These are phyloP conservation scores for Pythium aristosporum DNA, from an alignment of 352 stramenopile species.

Conservation along the genomic window DNA sequence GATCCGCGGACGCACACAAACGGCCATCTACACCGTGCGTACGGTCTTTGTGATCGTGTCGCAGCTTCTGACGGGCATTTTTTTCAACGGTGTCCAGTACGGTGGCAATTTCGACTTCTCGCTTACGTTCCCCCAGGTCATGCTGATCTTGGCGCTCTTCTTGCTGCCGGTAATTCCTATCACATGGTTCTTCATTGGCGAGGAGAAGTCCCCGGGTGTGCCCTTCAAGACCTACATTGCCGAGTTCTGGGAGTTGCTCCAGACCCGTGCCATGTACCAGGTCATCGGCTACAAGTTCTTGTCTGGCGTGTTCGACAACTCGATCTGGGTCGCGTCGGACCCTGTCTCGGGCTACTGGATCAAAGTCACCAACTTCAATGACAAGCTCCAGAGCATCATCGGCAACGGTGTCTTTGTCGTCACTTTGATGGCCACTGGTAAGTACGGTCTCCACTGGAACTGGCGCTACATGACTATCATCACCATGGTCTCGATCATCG, in stretches of 20 bases:
- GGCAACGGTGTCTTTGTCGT: conserved; percentile 19
- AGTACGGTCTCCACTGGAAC: conserved; percentile 36
- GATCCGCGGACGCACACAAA: conserved; percentile 19
- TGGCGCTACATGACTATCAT: conserved; percentile 34
- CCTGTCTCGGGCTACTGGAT: conserved; percentile 24
- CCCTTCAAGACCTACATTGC: conserved; percentile 27
- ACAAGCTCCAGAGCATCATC: conserved; percentile 24
- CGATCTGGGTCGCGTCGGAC: conserved; percentile 6
- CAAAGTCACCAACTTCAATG: conserved; percentile 20
- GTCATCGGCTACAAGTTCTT: conserved; percentile 10
- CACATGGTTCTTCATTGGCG: conserved; percentile 27
- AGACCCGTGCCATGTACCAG: conserved; percentile 17
- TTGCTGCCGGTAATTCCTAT: conserved; percentile 21
- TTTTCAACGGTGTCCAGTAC: conserved; percentile 27
- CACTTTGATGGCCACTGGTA: conserved; percentile 15
- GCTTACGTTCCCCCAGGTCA: conserved; percentile 25
- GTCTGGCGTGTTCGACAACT: conserved; percentile 19
- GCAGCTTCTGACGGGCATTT: conserved; percentile 23
- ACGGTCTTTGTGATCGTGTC: conserved; percentile 25
- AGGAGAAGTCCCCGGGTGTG: conserved; percentile 21
- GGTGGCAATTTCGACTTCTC: conserved; percentile 23
- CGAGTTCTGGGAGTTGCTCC: conserved; percentile 23
- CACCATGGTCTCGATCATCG: conserved; percentile 27
- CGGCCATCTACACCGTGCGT: conserved; percentile 13
- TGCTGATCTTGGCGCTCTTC: conserved; percentile 26